phyloP scores from a whole-genome alignment of 148 eudicot species.

The Silene uniflora region DNA sequence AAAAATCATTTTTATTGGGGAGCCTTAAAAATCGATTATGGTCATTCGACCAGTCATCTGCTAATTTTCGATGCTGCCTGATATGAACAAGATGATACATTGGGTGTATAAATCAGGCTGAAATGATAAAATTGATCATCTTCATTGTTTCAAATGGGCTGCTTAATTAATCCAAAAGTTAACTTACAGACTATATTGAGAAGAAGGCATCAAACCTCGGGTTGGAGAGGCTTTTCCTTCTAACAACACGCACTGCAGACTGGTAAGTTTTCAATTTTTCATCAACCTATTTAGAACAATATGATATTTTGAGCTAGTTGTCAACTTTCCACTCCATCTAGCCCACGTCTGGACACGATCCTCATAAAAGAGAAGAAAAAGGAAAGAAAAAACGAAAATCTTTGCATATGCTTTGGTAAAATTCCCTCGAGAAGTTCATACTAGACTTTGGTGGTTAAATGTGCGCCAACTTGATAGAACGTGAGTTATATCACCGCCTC shows the following conservation, averaged over 20 bases:
- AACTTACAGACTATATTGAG: constrained; percentile 76
- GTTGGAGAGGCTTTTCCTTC: constrained; percentile 69
- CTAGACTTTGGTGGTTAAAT: too few relatives aligned
- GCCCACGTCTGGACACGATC: constrained; percentile 1
- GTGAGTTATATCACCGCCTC: too few relatives aligned
- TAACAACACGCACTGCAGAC: constrained; percentile 95
- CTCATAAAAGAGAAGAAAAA: neutral
- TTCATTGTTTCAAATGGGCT: neutral
- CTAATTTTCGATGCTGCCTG: neutral
- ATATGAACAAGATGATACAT: neutral
- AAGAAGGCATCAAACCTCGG: constrained; percentile 81
- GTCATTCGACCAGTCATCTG: neutral
- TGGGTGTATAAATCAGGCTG: neutral
- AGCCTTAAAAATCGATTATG: neutral
- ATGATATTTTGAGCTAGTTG: neutral
- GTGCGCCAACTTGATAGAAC: too few relatives aligned
- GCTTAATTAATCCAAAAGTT: constrained; percentile 9
- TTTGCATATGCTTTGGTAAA: too few relatives aligned
- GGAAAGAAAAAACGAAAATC: neutral
- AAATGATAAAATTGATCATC: neutral
- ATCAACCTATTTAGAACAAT: neutral
- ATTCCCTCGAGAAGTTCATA: too few relatives aligned
- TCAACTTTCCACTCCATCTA: neutral
- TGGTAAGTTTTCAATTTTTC: constrained; percentile 44
- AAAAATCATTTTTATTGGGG: neutral